Percentiles rank a stretch among this genome's conserved stretches.
These are phyloP conservation scores for Rutstroemia sp. DNA, from an alignment of 2,329 filamentous ascomycete species.

Conservation along the genomic window DNA sequence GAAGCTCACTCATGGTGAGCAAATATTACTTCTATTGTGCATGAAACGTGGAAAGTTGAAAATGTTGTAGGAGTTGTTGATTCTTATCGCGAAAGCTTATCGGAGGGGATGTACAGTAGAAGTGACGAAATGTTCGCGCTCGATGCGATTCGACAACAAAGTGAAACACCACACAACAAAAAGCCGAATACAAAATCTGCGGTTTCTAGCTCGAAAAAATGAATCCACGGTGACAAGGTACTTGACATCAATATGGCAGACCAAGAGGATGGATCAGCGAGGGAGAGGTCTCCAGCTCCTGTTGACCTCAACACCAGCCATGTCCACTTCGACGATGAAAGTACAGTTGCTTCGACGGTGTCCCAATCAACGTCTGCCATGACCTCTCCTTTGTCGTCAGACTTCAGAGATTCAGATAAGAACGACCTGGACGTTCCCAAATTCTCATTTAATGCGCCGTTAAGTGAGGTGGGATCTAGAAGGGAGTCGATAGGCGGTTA, in stretches of 20 bases:
- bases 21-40: not conserved
- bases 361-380: conserved; percentile 28
- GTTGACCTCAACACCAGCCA: conserved; percentile 17
- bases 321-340: conserved; percentile 23
- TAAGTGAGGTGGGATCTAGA: conserved; percentile 15
- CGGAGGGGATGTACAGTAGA: not conserved
- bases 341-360: conserved; percentile 16
- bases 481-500: conserved; percentile 28
- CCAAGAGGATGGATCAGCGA: conserved; percentile 19
- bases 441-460: conserved; percentile 21
- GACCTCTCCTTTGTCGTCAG: conserved; percentile 27
- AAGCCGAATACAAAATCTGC: not conserved
- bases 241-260: conserved; percentile 24
- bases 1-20: conserved; percentile 54
- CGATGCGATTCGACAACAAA: not conserved
- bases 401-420: conserved; percentile 19
- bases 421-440: conserved; percentile 21
- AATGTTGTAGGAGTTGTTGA: conserved; percentile 6
- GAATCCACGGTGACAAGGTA: not conserved
- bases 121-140: conserved; percentile 6
- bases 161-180: not conserved
- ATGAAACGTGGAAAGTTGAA: not conserved
- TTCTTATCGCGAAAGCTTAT: conserved; percentile 14
- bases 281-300: conserved; percentile 22
- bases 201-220: not conserved